Conservation (phyloP, 1,284 basidiomycete genomes). For the Pseudozyma sp. region DNA sequence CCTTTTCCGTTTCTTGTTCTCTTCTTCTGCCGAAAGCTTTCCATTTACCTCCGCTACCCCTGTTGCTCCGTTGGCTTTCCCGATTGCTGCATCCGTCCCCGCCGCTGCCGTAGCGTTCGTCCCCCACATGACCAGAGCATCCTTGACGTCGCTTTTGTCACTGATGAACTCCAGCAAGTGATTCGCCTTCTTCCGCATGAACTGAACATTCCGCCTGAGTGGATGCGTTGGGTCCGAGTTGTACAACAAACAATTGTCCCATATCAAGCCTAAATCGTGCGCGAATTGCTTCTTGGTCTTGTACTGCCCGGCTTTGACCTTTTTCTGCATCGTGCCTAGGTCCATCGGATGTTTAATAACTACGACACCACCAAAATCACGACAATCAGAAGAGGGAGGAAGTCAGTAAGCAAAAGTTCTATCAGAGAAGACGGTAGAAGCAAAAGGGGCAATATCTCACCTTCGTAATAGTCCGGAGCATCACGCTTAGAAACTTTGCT, state of each 20-base stretch:
- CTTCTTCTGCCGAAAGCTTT: background rate
- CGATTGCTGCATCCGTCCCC: background rate
- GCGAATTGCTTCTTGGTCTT: constrained; percentile 94
- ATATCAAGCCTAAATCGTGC: constrained; percentile 93
- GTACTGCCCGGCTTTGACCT: constrained; percentile 87
- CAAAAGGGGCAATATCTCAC: no score
- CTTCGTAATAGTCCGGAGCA: constrained; percentile 68
- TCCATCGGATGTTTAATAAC: constrained; percentile 77
- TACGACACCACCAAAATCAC: constrained; percentile 2
- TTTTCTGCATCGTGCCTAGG: constrained; percentile 88
- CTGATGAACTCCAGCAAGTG: constrained; percentile 85
- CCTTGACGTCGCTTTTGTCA: constrained; percentile 79
- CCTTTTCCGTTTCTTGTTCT: constrained; percentile 13
- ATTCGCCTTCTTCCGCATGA: constrained; percentile 66
- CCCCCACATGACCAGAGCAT: constrained; percentile 61
- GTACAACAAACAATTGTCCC: constrained; percentile 93
- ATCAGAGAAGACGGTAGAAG: no score
- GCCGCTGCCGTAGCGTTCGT: constrained; percentile 7
- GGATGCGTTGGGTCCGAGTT: constrained; percentile 79
- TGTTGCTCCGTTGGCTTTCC: background rate
- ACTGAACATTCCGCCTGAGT: constrained; percentile 60
- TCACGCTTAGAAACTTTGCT: constrained; percentile 66
- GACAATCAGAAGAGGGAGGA: no score
- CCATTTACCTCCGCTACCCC: background rate
- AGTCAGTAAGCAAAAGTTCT: no score